Evolutionary conservation across 129 eudicot species (phyloP).

Genomic region (Tagetes patula): DNA sequence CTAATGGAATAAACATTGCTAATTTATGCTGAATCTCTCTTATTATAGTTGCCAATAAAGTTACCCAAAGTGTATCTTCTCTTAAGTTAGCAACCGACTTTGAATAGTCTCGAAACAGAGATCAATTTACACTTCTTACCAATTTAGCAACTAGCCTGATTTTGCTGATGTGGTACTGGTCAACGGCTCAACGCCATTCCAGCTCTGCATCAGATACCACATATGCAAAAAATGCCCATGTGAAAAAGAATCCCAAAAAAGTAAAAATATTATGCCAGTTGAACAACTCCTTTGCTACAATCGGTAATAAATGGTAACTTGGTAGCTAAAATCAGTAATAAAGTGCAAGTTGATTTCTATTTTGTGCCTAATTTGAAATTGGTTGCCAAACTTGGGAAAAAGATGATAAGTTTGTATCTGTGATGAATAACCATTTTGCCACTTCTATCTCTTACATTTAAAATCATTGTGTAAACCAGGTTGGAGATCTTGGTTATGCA

Average conservation of each 20-base stretch:
- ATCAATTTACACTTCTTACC: neutral
- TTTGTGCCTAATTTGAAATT: neutral
- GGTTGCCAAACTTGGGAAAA: neutral
- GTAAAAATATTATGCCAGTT: neutral
- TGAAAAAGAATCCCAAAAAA: neutral
- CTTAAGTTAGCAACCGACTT: neutral
- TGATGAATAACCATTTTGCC: neutral
- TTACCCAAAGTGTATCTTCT: neutral
- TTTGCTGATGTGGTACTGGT: neutral
- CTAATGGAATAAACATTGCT: no score
- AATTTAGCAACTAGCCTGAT: neutral
- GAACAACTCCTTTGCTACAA: neutral
- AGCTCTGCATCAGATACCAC: neutral
- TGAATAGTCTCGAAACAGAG: neutral
- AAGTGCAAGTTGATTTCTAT: neutral
- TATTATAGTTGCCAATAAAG: neutral
- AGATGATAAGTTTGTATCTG: neutral
- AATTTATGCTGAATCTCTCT: neutral
- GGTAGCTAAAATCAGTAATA: neutral
- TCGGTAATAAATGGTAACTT: neutral
- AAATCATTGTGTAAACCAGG: constrained; percentile 42
- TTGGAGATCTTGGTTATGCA: constrained; percentile 99
- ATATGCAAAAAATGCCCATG: no score
- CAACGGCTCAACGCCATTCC: neutral
- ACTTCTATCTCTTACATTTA: neutral